Conservation (phyloP, 1,284 basidiomycete species). For the Ustilago esculenta region DNA sequence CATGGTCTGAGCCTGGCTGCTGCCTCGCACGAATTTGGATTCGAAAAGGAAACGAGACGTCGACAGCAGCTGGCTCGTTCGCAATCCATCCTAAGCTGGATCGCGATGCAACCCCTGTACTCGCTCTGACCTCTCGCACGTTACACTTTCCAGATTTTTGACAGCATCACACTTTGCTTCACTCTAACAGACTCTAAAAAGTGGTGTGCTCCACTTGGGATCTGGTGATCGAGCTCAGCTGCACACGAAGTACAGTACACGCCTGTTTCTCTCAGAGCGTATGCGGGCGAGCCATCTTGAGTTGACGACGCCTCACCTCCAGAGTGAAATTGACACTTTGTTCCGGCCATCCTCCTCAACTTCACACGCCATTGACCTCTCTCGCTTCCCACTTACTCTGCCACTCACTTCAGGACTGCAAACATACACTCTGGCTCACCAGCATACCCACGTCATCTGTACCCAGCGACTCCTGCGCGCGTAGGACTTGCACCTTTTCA, state of each 20-base stretch:
- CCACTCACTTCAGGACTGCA: background rate
- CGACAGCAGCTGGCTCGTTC: conserved; percentile 8
- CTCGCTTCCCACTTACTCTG: background rate
- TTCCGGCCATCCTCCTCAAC: background rate
- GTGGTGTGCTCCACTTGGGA: conserved; percentile 19
- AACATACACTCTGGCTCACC: background rate
- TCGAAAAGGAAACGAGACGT: background rate
- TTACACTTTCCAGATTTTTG: background rate
- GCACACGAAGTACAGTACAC: background rate
- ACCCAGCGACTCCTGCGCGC: too few species aligned
- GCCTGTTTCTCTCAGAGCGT: too few species aligned
- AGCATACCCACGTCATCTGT: too few species aligned
- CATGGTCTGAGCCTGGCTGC: background rate
- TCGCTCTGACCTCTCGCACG: background rate
- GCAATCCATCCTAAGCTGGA: background rate
- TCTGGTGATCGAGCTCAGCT: conserved; percentile 34
- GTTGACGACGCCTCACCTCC: conserved; percentile 40
- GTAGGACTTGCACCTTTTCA: too few species aligned
- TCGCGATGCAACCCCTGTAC: background rate
- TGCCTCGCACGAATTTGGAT: too few species aligned
- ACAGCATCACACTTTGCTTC: too few species aligned
- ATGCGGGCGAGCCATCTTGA: conserved; percentile 17
- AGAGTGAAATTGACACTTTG: conserved; percentile 13
- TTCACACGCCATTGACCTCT: background rate
- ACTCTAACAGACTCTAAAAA: too few species aligned